phyloP scores from a whole-genome alignment of 805 yeast genomes.

The Priceomyces medius region DNA sequence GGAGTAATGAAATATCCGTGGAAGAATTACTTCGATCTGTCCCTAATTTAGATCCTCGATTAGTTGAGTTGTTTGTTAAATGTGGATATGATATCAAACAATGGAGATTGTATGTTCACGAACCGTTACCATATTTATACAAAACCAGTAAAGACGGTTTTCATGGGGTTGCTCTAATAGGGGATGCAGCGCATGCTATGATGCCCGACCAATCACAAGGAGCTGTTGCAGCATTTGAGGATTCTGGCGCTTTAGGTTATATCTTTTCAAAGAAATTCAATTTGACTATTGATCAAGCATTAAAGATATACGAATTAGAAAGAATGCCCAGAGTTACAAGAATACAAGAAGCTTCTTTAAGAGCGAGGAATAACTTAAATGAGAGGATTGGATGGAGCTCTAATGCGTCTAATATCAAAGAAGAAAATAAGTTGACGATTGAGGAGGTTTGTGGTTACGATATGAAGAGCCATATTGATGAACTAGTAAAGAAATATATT shows the following conservation, averaged over 20 bases:
- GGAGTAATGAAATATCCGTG: conserved; percentile 20
- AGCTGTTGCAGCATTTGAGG: conserved; percentile 23
- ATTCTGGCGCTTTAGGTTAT: conserved; percentile 21
- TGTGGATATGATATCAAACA: conserved; percentile 25
- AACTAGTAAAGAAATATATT: conserved; percentile 7
- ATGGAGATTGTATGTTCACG: conserved; percentile 25
- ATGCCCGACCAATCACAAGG: conserved; percentile 22
- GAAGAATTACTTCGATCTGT: conserved; percentile 16
- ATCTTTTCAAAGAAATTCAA: conserved; percentile 24
- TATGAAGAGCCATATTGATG: conserved; percentile 23
- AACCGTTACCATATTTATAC: conserved; percentile 20
- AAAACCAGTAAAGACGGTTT: conserved; percentile 20
- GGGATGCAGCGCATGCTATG: conserved; percentile 27
- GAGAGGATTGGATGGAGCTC: conserved; percentile 31
- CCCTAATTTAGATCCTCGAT: conserved; percentile 18
- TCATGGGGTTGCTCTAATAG: conserved; percentile 17
- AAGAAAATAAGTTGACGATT: conserved; percentile 21
- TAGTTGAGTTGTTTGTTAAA: conserved; percentile 18
- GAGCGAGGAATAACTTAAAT: conserved; percentile 29
- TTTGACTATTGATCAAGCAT: conserved; percentile 19
- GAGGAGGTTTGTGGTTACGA: conserved; percentile 31
- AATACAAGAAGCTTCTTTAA: conserved; percentile 29
- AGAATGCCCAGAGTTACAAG: conserved; percentile 28
- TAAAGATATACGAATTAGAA: conserved; percentile 20
- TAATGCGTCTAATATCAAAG: conserved; percentile 12